Evolutionary conservation across 1,284 basidiomycete species (phyloP).

Genomic region (Inonotus hispidus): DNA sequence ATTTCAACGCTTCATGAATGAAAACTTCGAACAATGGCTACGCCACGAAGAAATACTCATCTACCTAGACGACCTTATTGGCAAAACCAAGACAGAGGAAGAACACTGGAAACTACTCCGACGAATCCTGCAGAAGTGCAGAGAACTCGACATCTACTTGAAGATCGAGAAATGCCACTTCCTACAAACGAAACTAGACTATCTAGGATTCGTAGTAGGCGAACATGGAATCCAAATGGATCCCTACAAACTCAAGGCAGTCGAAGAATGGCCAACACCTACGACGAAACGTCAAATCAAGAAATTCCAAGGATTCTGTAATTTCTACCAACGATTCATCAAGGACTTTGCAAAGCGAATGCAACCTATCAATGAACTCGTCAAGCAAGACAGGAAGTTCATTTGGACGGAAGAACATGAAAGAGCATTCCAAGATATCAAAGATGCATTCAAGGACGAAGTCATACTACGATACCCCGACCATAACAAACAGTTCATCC

Average conservation of each 20-base stretch:
- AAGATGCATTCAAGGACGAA: constrained; percentile 23
- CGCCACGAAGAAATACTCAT: constrained; percentile 1
- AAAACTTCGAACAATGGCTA: constrained; percentile 1
- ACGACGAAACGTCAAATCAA: constrained; percentile 19
- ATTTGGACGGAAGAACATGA: constrained; percentile 20
- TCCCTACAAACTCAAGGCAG: constrained; percentile 20
- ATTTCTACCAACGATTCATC: constrained; percentile 22
- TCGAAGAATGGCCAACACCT: constrained; percentile 24
- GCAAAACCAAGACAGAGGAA: constrained; percentile 1
- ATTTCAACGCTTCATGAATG: neutral
- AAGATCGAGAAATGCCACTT: constrained; percentile 30
- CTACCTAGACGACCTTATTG: constrained; percentile 21
- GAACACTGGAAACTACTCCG: constrained; percentile 24
- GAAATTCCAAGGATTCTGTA: constrained; percentile 22
- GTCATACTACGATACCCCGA: constrained; percentile 18
- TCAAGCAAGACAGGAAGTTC: constrained; percentile 19
- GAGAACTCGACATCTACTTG: constrained; percentile 18
- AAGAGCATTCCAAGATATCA: constrained; percentile 28
- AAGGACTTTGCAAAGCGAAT: neutral
- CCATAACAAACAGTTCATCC: constrained; percentile 11
- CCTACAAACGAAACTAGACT: constrained; percentile 16
- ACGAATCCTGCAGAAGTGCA: constrained; percentile 21
- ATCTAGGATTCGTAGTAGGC: constrained; percentile 16
- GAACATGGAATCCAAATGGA: constrained; percentile 21
- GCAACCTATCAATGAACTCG: neutral